These are phyloP conservation scores for Coemansia sp. DNA, from an alignment of 192 early-diverging fungal genomes.

Conservation along the genomic window DNA sequence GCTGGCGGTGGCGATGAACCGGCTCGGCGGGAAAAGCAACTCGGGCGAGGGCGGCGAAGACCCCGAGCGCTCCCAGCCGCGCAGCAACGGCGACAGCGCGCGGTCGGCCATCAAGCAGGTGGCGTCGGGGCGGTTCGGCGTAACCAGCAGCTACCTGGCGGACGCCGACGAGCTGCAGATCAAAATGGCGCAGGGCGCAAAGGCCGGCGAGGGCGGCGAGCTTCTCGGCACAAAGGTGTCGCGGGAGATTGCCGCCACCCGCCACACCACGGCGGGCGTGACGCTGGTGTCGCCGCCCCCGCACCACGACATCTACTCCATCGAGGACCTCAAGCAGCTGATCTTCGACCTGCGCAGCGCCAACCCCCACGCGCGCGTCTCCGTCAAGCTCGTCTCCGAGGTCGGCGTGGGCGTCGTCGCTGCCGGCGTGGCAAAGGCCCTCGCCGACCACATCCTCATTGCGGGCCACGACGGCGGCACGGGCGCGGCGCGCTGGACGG, in stretches of 20 bases:
- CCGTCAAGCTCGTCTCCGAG: slow-evolving; percentile 97
- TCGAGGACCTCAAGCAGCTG: slow-evolving; percentile 98
- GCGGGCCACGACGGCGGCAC: slow-evolving; percentile 99
- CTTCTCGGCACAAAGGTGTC: slow-evolving; percentile 73
- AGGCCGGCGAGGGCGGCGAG: slow-evolving; percentile 97
- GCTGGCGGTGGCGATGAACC: slow-evolving; percentile 94
- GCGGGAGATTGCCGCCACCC: slow-evolving; percentile 75
- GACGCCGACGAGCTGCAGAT: slow-evolving; percentile 98
- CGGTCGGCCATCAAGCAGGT: slow-evolving; percentile 99
- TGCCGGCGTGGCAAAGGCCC: slow-evolving; percentile 94
- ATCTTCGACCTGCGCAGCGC: slow-evolving; percentile 98
- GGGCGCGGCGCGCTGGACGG: slow-evolving; percentile 95
- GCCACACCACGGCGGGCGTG: slow-evolving; percentile 94
- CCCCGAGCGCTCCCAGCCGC: slow-evolving; percentile 71
- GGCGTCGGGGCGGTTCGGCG: slow-evolving; percentile 97
- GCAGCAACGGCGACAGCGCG: slow-evolving; percentile 73
- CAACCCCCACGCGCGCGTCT: slow-evolving; percentile 88
- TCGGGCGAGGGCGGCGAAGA: slow-evolving; percentile 99
- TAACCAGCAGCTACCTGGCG: slow-evolving; percentile 91
- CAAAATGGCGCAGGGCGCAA: slow-evolving; percentile 99
- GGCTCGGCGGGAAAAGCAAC: slow-evolving; percentile 95
- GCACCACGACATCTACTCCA: slow-evolving; percentile 99
- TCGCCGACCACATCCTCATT: slow-evolving; percentile 93
- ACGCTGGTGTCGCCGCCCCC: slow-evolving; percentile 97
- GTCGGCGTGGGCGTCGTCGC: slow-evolving; percentile 98